A percentile compares a stretch with the other conserved stretches of the same genome.
These are phyloP conservation scores for Neoboletus subvelutipes DNA, from an alignment of 768 basidiomycete genomes.

Conservation along the genomic window DNA sequence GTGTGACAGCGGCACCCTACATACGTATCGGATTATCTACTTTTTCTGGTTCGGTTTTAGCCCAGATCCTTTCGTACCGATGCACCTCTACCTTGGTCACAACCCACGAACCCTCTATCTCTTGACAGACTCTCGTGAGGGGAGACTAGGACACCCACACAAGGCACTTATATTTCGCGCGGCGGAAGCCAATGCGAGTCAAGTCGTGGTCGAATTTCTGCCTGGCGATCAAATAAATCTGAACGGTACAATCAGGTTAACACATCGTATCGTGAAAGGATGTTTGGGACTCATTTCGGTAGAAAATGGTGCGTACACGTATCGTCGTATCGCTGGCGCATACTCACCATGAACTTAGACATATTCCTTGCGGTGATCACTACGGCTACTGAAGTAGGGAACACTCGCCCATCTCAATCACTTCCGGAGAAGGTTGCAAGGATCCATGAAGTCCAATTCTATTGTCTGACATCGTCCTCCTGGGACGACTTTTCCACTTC, in stretches of 20 bases:
- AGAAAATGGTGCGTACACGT: slow-evolving; percentile 53
- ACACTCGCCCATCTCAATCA: slow-evolving; percentile 59
- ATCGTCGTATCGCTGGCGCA: neutral
- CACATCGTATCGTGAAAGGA: slow-evolving; percentile 73
- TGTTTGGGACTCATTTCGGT: slow-evolving; percentile 81
- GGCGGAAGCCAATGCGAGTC: slow-evolving; percentile 47
- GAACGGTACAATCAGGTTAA: slow-evolving; percentile 58
- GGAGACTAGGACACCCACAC: slow-evolving; percentile 55
- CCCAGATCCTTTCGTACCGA: slow-evolving; percentile 26
- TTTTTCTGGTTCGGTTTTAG: neutral
- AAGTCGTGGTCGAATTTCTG: slow-evolving; percentile 87
- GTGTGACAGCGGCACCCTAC: neutral
- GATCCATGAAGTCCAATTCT: slow-evolving; percentile 89
- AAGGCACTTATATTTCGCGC: slow-evolving; percentile 73
- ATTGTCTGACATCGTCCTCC: slow-evolving; percentile 74
- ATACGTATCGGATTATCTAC: neutral
- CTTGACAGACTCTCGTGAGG: slow-evolving; percentile 67
- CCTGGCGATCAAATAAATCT: slow-evolving; percentile 72
- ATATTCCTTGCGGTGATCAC: slow-evolving; percentile 84
- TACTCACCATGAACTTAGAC: slow-evolving; percentile 44
- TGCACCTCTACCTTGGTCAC: slow-evolving; percentile 75
- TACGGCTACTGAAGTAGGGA: slow-evolving; percentile 72
- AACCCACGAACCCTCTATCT: slow-evolving; percentile 72
- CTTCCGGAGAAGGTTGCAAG: slow-evolving; percentile 68
- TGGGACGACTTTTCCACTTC: slow-evolving; percentile 76